phyloP scores from a whole-genome alignment of 2,329 filamentous ascomycete genomes.

The Curvularia sp. region DNA sequence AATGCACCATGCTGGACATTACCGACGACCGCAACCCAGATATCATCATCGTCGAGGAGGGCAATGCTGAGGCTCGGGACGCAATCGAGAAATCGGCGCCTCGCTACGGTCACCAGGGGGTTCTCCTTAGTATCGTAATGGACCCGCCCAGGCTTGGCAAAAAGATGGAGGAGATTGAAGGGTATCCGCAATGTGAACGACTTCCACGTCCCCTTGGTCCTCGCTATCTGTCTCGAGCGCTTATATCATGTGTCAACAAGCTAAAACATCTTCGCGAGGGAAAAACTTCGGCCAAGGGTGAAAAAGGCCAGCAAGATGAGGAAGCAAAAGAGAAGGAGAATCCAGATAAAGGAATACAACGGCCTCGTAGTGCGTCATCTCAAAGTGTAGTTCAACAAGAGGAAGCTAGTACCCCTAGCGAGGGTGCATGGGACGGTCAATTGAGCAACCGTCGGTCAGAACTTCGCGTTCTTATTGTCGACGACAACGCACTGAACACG shows the following conservation, averaged over 20 bases:
- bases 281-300: background rate
- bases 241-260: background rate
- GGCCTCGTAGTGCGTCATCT: no score
- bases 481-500: background rate
- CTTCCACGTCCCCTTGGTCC: background rate
- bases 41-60: background rate
- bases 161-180: background rate
- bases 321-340: no score
- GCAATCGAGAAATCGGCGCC: background rate
- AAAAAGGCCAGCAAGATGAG: background rate
- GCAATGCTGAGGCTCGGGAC: background rate
- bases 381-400: background rate
- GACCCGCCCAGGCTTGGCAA: background rate
- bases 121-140: background rate
- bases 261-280: background rate
- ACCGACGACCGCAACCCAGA: background rate
- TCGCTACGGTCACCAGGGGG: background rate
- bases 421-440: background rate
- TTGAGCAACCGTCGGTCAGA: background rate
- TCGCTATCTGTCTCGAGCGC: background rate
- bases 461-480: conserved; percentile 3
- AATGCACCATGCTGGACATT: background rate
- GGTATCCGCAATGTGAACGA: background rate
- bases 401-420: background rate
- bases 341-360: no score